Conservation (phyloP, 192 early-diverging fungal species). For the Backusella sp. region DNA sequence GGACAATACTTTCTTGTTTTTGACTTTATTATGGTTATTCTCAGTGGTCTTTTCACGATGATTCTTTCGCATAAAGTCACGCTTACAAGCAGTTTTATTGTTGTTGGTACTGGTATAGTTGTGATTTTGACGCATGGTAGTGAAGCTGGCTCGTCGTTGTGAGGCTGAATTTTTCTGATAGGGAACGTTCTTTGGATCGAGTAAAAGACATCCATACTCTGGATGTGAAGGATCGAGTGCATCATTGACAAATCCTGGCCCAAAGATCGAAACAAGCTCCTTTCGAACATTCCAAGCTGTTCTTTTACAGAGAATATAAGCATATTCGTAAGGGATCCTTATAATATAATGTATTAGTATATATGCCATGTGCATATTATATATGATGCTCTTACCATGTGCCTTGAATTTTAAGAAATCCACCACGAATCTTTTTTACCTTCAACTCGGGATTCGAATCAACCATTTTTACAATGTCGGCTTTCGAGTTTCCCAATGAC, state of each 20-base stretch:
- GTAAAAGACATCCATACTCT: constrained; percentile 31
- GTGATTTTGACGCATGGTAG: constrained; percentile 24
- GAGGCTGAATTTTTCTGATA: not conserved
- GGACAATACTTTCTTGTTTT: not conserved
- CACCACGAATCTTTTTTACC: constrained; percentile 61
- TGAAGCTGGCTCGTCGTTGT: constrained; percentile 2
- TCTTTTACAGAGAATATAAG: constrained; percentile 38
- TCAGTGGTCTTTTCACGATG: not conserved
- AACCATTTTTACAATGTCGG: constrained; percentile 61
- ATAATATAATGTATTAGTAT: not conserved
- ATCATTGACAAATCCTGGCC: constrained; percentile 33
- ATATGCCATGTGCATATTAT: not conserved
- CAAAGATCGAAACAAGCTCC: constrained; percentile 43
- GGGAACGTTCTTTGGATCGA: constrained; percentile 23
- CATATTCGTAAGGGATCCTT: constrained; percentile 41
- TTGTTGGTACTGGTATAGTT: not conserved
- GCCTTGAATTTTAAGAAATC: constrained; percentile 61
- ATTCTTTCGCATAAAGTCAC: constrained; percentile 21
- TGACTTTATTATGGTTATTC: not conserved
- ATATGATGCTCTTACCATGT: constrained; percentile 41
- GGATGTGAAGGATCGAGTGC: constrained; percentile 31
- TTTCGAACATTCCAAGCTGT: constrained; percentile 40
- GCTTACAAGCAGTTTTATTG: constrained; percentile 11
- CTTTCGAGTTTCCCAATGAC: constrained; percentile 55
- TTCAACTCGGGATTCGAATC: constrained; percentile 57